A percentile compares a stretch with the other conserved stretches of the same genome.
Evolutionary conservation across 306 rosid species (phyloP).

Genomic region (Hippophae gyantsensis): DNA sequence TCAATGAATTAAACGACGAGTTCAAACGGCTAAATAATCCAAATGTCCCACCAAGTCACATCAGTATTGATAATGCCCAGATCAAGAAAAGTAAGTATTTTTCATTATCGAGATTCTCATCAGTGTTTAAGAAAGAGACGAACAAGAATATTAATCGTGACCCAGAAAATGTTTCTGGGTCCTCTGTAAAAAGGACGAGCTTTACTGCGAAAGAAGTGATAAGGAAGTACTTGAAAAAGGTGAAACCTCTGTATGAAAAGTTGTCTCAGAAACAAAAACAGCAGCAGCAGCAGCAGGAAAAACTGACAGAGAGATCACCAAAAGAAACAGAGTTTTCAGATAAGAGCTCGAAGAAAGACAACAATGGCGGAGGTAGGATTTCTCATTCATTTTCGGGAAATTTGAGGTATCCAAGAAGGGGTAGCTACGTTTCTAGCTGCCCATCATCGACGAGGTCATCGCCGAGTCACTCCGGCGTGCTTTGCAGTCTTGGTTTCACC

Average conservation of each 20-base stretch:
- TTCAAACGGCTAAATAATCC: conserved; percentile 35
- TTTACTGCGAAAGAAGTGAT: conserved; percentile 61
- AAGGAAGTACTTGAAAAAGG: conserved; percentile 67
- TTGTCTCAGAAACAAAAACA: conserved; percentile 40
- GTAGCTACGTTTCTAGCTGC: conserved; percentile 61
- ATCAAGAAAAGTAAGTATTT: conserved; percentile 53
- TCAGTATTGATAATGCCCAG: conserved; percentile 7
- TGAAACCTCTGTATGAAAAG: conserved; percentile 72
- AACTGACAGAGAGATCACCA: conserved; percentile 23
- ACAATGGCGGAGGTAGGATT: conserved; percentile 14
- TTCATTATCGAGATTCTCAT: conserved; percentile 68
- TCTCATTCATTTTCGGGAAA: conserved; percentile 85
- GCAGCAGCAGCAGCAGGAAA: conserved; percentile 15
- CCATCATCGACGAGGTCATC: conserved; percentile 88
- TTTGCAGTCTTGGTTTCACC: conserved; percentile 28
- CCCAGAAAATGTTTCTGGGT: conserved; percentile 19
- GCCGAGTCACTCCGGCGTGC: conserved; percentile 75
- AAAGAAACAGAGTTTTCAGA: conserved; percentile 7
- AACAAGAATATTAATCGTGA: conserved; percentile 1
- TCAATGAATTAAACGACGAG: conserved; percentile 47
- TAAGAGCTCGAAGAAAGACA: conserved; percentile 17
- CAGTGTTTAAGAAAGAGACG: conserved; percentile 53
- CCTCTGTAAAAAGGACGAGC: conserved; percentile 49
- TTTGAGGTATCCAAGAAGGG: conserved; percentile 55
- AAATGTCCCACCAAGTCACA: background rate